Evolutionary conservation across 2,329 filamentous ascomycete species (phyloP).

Genomic region (Pseudovirgaria hyperparasitica): DNA sequence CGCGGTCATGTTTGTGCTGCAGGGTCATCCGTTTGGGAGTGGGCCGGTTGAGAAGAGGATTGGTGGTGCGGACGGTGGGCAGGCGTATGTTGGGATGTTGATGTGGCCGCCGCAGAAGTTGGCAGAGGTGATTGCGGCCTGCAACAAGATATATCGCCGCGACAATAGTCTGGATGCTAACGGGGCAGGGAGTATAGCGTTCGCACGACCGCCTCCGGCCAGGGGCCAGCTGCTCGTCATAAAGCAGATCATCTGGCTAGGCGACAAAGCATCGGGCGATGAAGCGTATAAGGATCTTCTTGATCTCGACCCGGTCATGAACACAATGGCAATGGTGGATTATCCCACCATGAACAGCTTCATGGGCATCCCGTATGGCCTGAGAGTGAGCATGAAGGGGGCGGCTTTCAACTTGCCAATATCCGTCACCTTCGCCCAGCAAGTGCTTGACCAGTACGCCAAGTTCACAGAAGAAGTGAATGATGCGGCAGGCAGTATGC

Average conservation of each 20-base stretch:
- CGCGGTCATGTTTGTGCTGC: constrained; percentile 32
- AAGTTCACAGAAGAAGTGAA: constrained; percentile 14
- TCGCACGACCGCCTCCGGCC: constrained; percentile 15
- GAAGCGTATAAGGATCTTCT: constrained; percentile 17
- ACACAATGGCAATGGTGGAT: constrained; percentile 15
- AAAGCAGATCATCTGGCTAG: constrained; percentile 22
- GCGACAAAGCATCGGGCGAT: constrained; percentile 15
- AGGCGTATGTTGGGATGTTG: constrained; percentile 24
- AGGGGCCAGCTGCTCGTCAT: constrained; percentile 19
- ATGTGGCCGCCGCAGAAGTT: constrained; percentile 20
- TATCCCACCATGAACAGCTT: constrained; percentile 21
- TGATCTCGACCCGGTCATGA: constrained; percentile 12
- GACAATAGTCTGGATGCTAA: constrained; percentile 19
- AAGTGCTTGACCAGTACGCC: constrained; percentile 14
- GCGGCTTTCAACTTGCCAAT: constrained; percentile 23
- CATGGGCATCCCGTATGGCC: constrained; percentile 14
- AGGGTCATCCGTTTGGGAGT: too few relatives aligned
- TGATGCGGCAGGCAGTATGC: constrained; percentile 11
- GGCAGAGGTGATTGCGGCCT: constrained; percentile 14
- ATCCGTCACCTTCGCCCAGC: constrained; percentile 10
- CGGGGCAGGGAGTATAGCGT: constrained; percentile 1
- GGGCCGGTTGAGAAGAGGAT: too few relatives aligned
- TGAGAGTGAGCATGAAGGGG: constrained; percentile 25
- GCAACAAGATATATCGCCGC: constrained; percentile 16
- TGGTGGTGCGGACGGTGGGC: constrained; percentile 14